Evolutionary conservation across 345 rosid species (phyloP), one percentile per base, ranked within the genome.

Genomic region (Nephelium lappaceum): DNA sequence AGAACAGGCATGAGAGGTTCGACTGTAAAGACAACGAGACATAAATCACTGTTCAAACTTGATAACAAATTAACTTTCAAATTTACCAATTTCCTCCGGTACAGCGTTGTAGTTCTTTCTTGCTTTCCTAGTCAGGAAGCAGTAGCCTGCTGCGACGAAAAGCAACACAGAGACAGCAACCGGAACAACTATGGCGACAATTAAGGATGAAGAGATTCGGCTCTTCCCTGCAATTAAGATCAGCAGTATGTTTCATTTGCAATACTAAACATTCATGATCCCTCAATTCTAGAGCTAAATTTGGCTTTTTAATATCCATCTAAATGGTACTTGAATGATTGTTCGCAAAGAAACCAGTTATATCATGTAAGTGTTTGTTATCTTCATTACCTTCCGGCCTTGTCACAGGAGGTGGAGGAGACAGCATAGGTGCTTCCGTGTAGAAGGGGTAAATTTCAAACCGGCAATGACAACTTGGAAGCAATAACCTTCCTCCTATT

Each of bases 381-480:
- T 31, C 2, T 31, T 6, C 64, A 15, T 18, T 60, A 60, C 64
- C 64, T 60, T 60, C 4, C 3, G 64, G 64, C 21, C 64, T 18
- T 60, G 27, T 19, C 10, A 4, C 64, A 24, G 69, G 63, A 11
- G 19, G 6, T 41, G 43, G 43, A 6, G 69, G 39, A 3, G 16
- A 23, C 31, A 2, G 36, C 36, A 4, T 31, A 31, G 36, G 36
- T 31, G 36, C 36, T 31, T 47, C 61, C 4, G 36, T 15, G 19
- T 79, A 31, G 3, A 31, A 31, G 86, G 43, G 43, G 76, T 81
- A 82, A 0, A 24, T 4, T 39, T 86, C 89, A 47, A 25, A 90
- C 60, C 85, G 51, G 18, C 85, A 23, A 21, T 63, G 55, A 77
- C 91, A 90, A 60, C 84, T 84, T 0, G 89, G 90, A n/a, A 0